Percentiles rank a stretch among this genome's conserved stretches.
Evolutionary conservation across 208 protist species (phyloP).

Genomic region (Trypanosomatidae sp.): DNA sequence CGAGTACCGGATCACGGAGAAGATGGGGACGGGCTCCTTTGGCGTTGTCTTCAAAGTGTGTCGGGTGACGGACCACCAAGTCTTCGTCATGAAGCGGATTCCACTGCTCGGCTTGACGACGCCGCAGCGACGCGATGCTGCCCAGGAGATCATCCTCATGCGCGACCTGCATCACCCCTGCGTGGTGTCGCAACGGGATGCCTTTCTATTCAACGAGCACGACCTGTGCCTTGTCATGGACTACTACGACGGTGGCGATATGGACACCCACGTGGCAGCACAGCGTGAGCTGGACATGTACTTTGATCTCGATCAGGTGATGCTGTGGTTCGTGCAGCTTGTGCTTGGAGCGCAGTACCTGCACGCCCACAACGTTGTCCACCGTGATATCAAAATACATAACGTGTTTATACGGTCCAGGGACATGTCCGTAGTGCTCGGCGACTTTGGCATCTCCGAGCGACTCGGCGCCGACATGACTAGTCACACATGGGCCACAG

Average conservation of each 20-base stretch:
- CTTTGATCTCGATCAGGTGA: constrained; percentile 56
- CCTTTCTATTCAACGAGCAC: constrained; percentile 80
- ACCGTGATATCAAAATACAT: constrained; percentile 91
- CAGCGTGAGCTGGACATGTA: constrained; percentile 72
- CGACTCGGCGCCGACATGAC: constrained; percentile 62
- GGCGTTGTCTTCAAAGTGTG: constrained; percentile 80
- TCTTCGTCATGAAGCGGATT: constrained; percentile 88
- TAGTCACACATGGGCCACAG: constrained; percentile 18
- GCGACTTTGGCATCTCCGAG: constrained; percentile 90
- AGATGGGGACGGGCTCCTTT: constrained; percentile 81
- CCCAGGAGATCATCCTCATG: constrained; percentile 82
- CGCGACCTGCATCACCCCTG: constrained; percentile 79
- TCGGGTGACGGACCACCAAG: constrained; percentile 48
- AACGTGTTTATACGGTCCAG: constrained; percentile 84
- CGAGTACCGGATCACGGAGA: constrained; percentile 82
- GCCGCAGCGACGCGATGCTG: constrained; percentile 60
- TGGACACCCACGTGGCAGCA: constrained; percentile 57
- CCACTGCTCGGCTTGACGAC: constrained; percentile 53
- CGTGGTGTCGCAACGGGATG: constrained; percentile 73
- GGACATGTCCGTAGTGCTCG: constrained; percentile 64
- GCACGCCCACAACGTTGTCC: constrained; percentile 71
- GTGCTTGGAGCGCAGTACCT: constrained; percentile 83
- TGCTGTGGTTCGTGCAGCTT: constrained; percentile 87
- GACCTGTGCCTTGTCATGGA: constrained; percentile 92
- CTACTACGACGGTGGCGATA: constrained; percentile 90